phyloP scores from a whole-genome alignment of 192 early-diverging fungal species.

The Podila epicladia region DNA sequence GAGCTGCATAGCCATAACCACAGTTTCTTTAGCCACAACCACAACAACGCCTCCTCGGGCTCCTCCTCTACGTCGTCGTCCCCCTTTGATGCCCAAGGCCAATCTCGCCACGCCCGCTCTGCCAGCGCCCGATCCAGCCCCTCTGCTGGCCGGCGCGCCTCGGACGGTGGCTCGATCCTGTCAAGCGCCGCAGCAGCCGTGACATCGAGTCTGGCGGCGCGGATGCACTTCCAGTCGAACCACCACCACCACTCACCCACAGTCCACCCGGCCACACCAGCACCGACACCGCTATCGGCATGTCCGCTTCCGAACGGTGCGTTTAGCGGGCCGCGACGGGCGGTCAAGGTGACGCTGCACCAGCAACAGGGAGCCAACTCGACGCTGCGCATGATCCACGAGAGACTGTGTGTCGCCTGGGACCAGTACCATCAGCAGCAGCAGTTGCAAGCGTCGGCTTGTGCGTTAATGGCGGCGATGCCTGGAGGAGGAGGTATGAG shows the following conservation, averaged over 20 bases:
- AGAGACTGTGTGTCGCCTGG: conserved; percentile 23
- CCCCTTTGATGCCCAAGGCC: background rate
- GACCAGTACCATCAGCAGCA: conserved; percentile 9
- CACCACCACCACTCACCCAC: conserved; percentile 2
- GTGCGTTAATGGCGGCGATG: background rate
- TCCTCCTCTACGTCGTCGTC: background rate
- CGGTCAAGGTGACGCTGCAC: conserved; percentile 39
- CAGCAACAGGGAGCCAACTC: conserved; percentile 51
- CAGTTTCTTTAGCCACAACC: conserved; percentile 1
- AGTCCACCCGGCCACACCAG: background rate
- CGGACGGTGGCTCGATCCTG: conserved; percentile 42
- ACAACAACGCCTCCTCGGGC: conserved; percentile 11
- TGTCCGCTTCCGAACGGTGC: too few relatives aligned
- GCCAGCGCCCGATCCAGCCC: background rate
- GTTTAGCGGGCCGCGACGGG: background rate
- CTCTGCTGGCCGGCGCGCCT: conserved; percentile 19
- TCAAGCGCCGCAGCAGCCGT: conserved; percentile 37
- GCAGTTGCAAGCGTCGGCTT: background rate
- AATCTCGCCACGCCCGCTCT: background rate
- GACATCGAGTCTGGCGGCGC: conserved; percentile 13
- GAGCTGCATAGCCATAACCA: conserved; percentile 5
- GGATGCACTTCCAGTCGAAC: conserved; percentile 2
- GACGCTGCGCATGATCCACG: conserved; percentile 35
- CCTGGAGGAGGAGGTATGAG: background rate
- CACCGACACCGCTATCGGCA: too few relatives aligned